These are phyloP conservation scores for Westerdykella sp. DNA, from an alignment of 2,329 filamentous ascomycete species.

Conservation along the genomic window DNA sequence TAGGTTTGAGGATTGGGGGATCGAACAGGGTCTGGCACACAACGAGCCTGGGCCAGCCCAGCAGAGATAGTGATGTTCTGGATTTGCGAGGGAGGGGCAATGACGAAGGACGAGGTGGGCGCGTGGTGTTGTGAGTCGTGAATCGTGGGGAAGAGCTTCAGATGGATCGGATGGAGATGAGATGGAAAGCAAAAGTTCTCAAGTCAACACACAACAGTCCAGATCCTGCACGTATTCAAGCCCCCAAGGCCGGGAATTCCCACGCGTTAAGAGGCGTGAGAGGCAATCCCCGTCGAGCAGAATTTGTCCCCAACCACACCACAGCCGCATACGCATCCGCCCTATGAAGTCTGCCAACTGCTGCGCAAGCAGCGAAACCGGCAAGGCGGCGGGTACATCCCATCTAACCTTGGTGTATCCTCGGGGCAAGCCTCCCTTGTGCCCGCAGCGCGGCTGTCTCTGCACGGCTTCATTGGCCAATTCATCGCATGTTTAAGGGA, in stretches of 20 bases:
- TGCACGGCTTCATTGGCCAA: background rate
- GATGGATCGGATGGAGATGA: background rate
- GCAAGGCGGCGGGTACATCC: too few species aligned
- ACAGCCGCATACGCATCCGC: background rate
- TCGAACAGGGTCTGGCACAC: constrained; percentile 6
- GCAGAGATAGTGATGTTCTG: constrained; percentile 4
- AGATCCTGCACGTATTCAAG: too few species aligned
- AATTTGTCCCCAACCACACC: too few species aligned
- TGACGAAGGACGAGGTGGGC: background rate
- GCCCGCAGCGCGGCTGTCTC: background rate
- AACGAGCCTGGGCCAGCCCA: background rate
- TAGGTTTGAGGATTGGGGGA: constrained; percentile 13
- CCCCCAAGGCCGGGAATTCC: too few species aligned
- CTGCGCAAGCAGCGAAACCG: too few species aligned
- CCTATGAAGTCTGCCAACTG: too few species aligned
- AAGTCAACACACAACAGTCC: background rate
- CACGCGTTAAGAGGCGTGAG: too few species aligned
- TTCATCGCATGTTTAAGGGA: too few species aligned
- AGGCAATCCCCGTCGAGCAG: too few species aligned
- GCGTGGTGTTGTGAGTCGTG: background rate
- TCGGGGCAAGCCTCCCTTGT: too few species aligned
- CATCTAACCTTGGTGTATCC: too few species aligned
- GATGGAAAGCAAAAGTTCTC: background rate
- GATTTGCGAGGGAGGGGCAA: background rate
- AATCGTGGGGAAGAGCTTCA: too few species aligned